Percentiles rank a stretch among this genome's conserved stretches.
Evolutionary conservation across 2,329 filamentous ascomycete genomes (phyloP).

Genomic region (Ophiostoma fasciatum): DNA sequence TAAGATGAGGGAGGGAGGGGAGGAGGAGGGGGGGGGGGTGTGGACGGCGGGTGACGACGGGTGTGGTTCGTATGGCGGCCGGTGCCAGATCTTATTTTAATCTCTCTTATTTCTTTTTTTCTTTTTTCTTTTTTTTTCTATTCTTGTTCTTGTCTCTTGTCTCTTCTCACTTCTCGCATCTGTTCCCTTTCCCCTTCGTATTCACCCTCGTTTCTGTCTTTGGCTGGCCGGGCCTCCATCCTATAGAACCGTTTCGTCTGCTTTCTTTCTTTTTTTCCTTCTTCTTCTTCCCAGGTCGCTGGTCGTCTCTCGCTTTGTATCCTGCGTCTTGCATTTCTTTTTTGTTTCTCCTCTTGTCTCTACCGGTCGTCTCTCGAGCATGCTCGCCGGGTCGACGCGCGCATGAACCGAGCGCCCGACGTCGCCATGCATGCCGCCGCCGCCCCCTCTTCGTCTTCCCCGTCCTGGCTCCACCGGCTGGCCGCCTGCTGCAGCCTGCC

Average conservation of each 20-base stretch:
- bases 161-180: neutral
- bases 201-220: neutral
- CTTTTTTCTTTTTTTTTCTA: neutral
- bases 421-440: conserved; percentile 24
- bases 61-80: neutral
- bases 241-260: too few species aligned
- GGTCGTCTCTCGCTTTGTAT: neutral
- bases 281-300: conserved; percentile 5
- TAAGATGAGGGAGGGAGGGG: too few species aligned
- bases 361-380: neutral
- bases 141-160: neutral
- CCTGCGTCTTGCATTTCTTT: neutral
- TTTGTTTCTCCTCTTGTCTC: conserved; percentile 1
- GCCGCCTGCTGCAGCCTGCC: conserved; percentile 28
- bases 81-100: neutral
- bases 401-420: neutral
- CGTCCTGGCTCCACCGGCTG: conserved; percentile 32
- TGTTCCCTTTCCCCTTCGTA: neutral
- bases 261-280: conserved; percentile 4
- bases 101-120: neutral
- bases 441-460: conserved; percentile 16
- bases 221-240: too few species aligned
- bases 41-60: too few species aligned
- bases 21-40: neutral
- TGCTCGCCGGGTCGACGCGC: neutral